phyloP scores from a whole-genome alignment of 202 grass and related monocot genomes.

The Miscanthus sacchariflorus region DNA sequence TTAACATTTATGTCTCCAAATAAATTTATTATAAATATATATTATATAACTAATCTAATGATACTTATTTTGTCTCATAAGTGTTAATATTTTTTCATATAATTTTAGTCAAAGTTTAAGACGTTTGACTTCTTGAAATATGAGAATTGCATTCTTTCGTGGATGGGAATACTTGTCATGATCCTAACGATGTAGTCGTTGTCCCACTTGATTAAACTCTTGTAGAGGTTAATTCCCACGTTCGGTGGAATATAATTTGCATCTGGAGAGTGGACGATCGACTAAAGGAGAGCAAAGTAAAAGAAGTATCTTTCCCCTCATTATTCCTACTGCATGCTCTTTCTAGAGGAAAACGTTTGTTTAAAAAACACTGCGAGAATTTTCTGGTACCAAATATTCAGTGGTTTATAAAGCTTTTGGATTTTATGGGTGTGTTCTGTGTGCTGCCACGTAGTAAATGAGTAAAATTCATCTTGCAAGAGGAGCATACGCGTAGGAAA shows the following conservation, averaged over 20 bases:
- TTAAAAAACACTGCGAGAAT: background rate
- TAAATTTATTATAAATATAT: too few species aligned
- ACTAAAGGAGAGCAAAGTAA: background rate
- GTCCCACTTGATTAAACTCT: slow-evolving; percentile 10
- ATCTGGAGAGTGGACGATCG: slow-evolving; percentile 26
- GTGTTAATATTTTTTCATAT: too few species aligned
- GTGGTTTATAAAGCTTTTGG: background rate
- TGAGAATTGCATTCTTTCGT: too few species aligned
- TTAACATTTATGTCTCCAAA: too few species aligned
- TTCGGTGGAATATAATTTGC: slow-evolving; percentile 31
- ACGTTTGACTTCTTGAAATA: too few species aligned
- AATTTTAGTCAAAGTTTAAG: too few species aligned
- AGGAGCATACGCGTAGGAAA: background rate
- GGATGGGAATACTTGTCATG: too few species aligned
- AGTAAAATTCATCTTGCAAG: background rate
- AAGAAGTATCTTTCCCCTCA: background rate
- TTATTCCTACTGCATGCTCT: background rate
- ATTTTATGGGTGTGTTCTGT: background rate
- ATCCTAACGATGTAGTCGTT: background rate
- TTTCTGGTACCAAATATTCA: background rate
- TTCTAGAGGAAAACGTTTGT: background rate
- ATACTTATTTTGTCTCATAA: too few species aligned
- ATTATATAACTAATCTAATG: too few species aligned
- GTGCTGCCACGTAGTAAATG: background rate
- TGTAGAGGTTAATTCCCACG: slow-evolving; percentile 30